Conservation (phyloP, 2,329 filamentous ascomycete species). For the Teratosphaeria epicoccoides region DNA sequence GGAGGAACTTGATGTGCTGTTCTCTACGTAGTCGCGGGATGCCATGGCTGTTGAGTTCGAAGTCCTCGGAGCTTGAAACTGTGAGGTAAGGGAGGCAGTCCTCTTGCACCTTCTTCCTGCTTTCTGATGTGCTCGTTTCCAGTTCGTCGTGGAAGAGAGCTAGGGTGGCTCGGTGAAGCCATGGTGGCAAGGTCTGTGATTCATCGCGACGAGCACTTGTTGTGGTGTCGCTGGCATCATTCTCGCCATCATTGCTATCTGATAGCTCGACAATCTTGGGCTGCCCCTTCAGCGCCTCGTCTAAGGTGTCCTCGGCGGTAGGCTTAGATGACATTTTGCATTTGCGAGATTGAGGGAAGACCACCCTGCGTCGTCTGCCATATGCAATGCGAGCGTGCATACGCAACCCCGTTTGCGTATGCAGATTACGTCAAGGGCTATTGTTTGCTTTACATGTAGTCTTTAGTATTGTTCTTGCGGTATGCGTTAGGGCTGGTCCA, state of each 20-base stretch:
- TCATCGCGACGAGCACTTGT: slow-evolving; percentile 9
- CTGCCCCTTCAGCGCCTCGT: neutral
- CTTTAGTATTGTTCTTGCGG: neutral
- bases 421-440: neutral
- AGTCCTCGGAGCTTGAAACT: slow-evolving; percentile 31
- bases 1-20: slow-evolving; percentile 51
- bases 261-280: slow-evolving; percentile 11
- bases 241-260: slow-evolving; percentile 17
- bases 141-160: slow-evolving; percentile 19
- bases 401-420: neutral
- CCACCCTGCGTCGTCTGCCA: neutral
- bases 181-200: slow-evolving; percentile 16
- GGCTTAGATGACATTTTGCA: slow-evolving; percentile 2
- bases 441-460: neutral
- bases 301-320: slow-evolving; percentile 5
- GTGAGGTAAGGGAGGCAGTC: slow-evolving; percentile 21
- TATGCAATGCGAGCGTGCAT: neutral
- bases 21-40: slow-evolving; percentile 62
- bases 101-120: slow-evolving; percentile 11
- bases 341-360: neutral
- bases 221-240: neutral
- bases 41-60: slow-evolving; percentile 52
- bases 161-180: slow-evolving; percentile 16
- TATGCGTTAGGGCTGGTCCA: neutral
- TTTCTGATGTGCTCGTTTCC: slow-evolving; percentile 15